Base-by-base conservation (phyloP, 2,329 filamentous ascomycete species). In the Exserohilum turcica region DNA sequence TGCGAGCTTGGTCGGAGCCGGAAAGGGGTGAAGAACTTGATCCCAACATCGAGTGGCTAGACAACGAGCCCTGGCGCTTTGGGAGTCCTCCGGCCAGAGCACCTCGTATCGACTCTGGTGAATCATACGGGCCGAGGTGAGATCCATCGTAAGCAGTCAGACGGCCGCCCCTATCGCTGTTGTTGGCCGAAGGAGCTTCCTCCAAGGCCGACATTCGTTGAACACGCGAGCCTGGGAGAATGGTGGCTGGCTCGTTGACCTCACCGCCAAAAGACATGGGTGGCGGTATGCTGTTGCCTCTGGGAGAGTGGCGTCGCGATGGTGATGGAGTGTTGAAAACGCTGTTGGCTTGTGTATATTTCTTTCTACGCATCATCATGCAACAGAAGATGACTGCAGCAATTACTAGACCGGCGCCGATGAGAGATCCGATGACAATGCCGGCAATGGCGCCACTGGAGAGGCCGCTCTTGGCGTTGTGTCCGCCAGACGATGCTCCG, bases 171-270 rank as follows among this genome's bases (percentile, higher is more conserved):
- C 64, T 63, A 52, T 68, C 68, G 59, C 73, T 81, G 51, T 82
- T 82, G 28, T 79, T 60, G 9, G 58, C 65, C 18, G 86, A 83
- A 52, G 82, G 84, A 0, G 86, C 85, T 48, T 88, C 85, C 76
- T 97, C 93, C 46, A 99, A 77, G 29, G 94, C 94, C 33, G 93
- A 92, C 94, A 99, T 97, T 50, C 94, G 87, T 33, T 94, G 91
- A 54, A 99, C 94, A 57, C 94, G 88, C 27, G 91, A 92, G 37
- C 92, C 92, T 5, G 92, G 90, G 9, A 95, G 81, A 13, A 92
- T 84, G 64, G 64, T 57, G 13, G 75, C 65, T 65, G 59, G 70
- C 65, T 49, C 67, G 43, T 66, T 61, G 18, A 73, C 66, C 21
- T 76, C 77, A 37, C 76, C 74, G 44, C 75, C 69, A 55, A 74